Percentiles rank a stretch among this genome's conserved stretches.
These are phyloP conservation scores for Tolypocladium guangdongense DNA, from an alignment of 2,329 filamentous ascomycete genomes.

Conservation along the genomic window DNA sequence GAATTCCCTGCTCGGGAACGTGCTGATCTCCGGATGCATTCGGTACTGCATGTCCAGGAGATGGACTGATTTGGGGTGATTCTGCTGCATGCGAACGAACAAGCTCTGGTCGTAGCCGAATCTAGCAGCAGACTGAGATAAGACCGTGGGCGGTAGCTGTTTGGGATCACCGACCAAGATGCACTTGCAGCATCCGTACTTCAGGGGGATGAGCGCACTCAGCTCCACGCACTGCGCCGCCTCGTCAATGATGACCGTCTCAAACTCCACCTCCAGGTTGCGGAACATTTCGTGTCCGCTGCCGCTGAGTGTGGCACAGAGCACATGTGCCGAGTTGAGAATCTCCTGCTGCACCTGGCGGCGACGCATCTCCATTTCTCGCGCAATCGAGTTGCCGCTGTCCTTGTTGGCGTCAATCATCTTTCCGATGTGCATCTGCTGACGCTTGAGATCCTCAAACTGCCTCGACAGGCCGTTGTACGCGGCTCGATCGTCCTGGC, in stretches of 20 bases:
- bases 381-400: constrained; percentile 66
- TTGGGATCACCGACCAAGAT: constrained; percentile 97
- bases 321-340: constrained; percentile 78
- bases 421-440: constrained; percentile 61
- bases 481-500: constrained; percentile 34
- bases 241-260: constrained; percentile 97
- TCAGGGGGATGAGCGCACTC: constrained; percentile 89
- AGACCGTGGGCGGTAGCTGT: constrained; percentile 87
- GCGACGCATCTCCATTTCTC: constrained; percentile 77
- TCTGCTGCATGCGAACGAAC: constrained; percentile 96
- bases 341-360: constrained; percentile 84
- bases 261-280: constrained; percentile 87
- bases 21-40: constrained; percentile 96
- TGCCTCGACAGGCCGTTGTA: constrained; percentile 57
- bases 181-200: constrained; percentile 95
- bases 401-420: constrained; percentile 84
- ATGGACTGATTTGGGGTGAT: constrained; percentile 79
- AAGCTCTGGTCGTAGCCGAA: constrained; percentile 97
- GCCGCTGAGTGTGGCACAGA: constrained; percentile 91
- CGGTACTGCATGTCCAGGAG: constrained; percentile 96
- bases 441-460: constrained; percentile 66
- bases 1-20: constrained; percentile 82
- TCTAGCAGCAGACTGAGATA: constrained; percentile 82
- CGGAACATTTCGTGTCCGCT: constrained; percentile 98
- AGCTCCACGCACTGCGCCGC: constrained; percentile 97